Evolutionary conservation across 1,284 basidiomycete species (phyloP).

Genomic region (Phellopilus nigrolimitatus): DNA sequence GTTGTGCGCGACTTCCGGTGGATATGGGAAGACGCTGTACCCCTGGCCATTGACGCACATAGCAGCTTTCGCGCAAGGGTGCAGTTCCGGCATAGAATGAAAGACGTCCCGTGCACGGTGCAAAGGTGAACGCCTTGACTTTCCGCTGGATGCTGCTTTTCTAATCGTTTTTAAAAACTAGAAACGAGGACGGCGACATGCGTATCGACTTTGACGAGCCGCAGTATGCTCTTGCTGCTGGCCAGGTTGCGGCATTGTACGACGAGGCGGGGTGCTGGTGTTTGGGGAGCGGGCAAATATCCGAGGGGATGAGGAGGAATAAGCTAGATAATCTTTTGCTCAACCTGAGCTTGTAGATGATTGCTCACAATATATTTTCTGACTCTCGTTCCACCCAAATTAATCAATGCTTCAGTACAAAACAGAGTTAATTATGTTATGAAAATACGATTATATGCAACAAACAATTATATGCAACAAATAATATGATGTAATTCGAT

Average conservation of each 20-base stretch:
- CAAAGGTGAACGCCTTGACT: conserved; percentile 25
- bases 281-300: conserved; percentile 77
- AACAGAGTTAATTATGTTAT: no score
- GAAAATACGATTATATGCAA: no score
- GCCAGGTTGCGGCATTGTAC: conserved; percentile 78
- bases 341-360: no score
- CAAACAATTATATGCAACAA: background rate
- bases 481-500: conserved; percentile 4
- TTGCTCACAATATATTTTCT: no score
- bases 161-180: conserved; percentile 1
- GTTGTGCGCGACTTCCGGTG: conserved; percentile 56
- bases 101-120: conserved; percentile 46
- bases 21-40: conserved; percentile 68
- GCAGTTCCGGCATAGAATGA: conserved; percentile 74
- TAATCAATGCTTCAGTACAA: no score
- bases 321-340: no score
- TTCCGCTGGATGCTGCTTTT: background rate
- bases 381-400: no score
- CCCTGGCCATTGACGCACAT: conserved; percentile 36
- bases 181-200: conserved; percentile 15
- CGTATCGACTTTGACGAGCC: conserved; percentile 51
- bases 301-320: conserved; percentile 13
- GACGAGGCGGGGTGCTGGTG: conserved; percentile 60
- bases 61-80: conserved; percentile 48
- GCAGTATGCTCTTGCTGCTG: conserved; percentile 69